Base-by-base conservation (phyloP, 495 filamentous ascomycete species). In the Neurospora sp. region DNA sequence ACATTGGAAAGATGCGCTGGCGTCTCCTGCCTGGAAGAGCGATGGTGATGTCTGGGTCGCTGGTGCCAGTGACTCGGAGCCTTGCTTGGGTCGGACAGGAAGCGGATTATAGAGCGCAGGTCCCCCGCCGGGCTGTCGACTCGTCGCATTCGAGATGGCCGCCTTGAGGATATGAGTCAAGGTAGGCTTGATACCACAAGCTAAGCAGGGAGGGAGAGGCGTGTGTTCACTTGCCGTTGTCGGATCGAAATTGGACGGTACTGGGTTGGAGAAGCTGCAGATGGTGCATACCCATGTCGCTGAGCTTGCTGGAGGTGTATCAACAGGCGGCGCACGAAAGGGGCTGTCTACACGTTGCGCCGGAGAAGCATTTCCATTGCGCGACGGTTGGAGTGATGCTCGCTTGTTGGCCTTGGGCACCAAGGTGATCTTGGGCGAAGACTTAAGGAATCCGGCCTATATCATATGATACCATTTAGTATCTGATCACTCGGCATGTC, bases 221-320 rank as follows among this genome's bases (percentile, higher is more conserved):
- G 90, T 94, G 70, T 92, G 86, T 11, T 89, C 87, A 70, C 87
- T 95, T 11, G 92, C 92, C 4, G 91, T 91, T 2, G 90, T 85
- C 0, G 92, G 90, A 73, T 97, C 94, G 78, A 98, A 98, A 79
- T 97, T 97, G 19, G 92, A 92, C 1, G 96, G 94, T 3, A 98
- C 88, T 0, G 93, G 92, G 78, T 99, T 99, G n/a, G 96, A 96
- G 79, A 97, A 95, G 62, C 92, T 94, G 83, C 96, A 99, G 79
- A 99, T 98, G 3, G 93, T 92, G 84, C 96, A 99, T 66, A 99
- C 90, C 96, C 96, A 99, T n/a, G 94, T 97, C 5, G 92, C 94
- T 72, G 85, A 85, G 77, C 85, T 89, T 10, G 83, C 78, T 45
- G 86, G 80, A 7, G 85, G 72, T 13, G 85, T 81, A 5, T 87